A percentile compares a stretch with the other conserved stretches of the same genome.
Conservation (phyloP, 306 rosid genomes). For the Coriaria nepalensis region DNA sequence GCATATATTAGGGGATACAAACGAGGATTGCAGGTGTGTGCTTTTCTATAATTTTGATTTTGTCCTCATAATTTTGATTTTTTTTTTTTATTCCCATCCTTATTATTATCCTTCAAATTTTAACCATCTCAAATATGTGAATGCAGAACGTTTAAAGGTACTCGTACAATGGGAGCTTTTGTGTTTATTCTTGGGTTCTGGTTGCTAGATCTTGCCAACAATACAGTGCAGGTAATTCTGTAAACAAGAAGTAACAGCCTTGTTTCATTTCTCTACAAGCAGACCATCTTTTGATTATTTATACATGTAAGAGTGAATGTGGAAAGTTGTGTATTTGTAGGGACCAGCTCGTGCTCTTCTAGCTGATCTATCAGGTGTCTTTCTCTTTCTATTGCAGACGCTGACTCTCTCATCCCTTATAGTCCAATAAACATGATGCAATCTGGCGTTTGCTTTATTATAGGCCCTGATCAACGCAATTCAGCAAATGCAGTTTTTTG, state of each 20-base stretch:
- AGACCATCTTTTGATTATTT: too few species aligned
- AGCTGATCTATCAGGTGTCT: constrained; percentile 83
- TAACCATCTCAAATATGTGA: constrained; percentile 20
- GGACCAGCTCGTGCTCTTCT: constrained; percentile 99
- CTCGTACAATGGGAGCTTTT: constrained; percentile 78
- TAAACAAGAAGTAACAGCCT: background rate
- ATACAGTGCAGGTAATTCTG: constrained; percentile 72
- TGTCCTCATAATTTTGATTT: constrained; percentile 3
- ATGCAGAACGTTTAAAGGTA: constrained; percentile 74
- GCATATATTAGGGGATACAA: constrained; percentile 69
- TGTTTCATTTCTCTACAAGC: background rate
- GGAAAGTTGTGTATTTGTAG: constrained; percentile 21
- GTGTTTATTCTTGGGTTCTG: constrained; percentile 88
- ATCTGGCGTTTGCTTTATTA: constrained; percentile 6
- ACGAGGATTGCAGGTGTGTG: constrained; percentile 84
- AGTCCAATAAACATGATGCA: constrained; percentile 4
- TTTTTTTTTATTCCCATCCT: constrained; percentile 1
- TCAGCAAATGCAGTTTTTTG: constrained; percentile 89
- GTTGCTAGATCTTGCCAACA: constrained; percentile 99
- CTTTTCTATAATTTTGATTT: constrained; percentile 22
- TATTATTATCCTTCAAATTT: constrained; percentile 3
- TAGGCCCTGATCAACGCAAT: constrained; percentile 93
- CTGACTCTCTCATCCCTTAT: constrained; percentile 7
- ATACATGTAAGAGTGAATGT: too few species aligned
- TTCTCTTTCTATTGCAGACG: background rate